Conservation (phyloP, 176 grass and related monocot species). For the Zizania latifolia region DNA sequence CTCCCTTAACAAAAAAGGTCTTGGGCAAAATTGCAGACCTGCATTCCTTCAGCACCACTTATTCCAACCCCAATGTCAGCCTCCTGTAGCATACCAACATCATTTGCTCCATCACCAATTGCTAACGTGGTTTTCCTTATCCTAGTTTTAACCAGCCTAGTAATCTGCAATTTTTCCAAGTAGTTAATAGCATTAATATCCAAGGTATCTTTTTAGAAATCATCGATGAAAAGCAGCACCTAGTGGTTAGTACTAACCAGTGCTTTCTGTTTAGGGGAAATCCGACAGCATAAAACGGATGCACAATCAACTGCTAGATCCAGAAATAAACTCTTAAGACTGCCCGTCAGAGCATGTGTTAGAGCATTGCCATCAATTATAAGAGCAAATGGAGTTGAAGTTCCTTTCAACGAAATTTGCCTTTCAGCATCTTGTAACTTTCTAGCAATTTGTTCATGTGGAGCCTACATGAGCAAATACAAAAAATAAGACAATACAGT, state of each 20-base stretch:
- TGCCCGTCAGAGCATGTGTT: slow-evolving; percentile 58
- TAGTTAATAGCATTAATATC: not conserved
- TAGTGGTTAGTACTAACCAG: slow-evolving; percentile 47
- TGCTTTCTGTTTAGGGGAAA: slow-evolving; percentile 95
- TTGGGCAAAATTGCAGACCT: slow-evolving; percentile 45
- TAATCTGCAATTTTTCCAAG: slow-evolving; percentile 55
- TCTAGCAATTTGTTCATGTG: slow-evolving; percentile 33
- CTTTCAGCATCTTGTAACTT: slow-evolving; percentile 58
- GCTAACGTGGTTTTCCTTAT: slow-evolving; percentile 70
- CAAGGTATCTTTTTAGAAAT: slow-evolving; percentile 14
- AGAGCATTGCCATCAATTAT: slow-evolving; percentile 90
- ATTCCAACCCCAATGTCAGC: slow-evolving; percentile 94
- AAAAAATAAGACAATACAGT: not conserved
- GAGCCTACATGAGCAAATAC: slow-evolving; percentile 24
- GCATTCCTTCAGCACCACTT: slow-evolving; percentile 98
- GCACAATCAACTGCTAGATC: slow-evolving; percentile 73
- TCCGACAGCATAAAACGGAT: slow-evolving; percentile 90
- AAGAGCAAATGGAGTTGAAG: slow-evolving; percentile 62
- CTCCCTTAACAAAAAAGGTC: not conserved
- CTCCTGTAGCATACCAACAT: slow-evolving; percentile 97
- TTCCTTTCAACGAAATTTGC: slow-evolving; percentile 30
- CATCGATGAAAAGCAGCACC: not conserved
- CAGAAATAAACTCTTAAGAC: slow-evolving; percentile 57
- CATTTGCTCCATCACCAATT: slow-evolving; percentile 94
- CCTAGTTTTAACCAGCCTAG: slow-evolving; percentile 72